Evolutionary conservation across 75 land plant species (phyloP).

Genomic region (Cupressus sempervirens): DNA sequence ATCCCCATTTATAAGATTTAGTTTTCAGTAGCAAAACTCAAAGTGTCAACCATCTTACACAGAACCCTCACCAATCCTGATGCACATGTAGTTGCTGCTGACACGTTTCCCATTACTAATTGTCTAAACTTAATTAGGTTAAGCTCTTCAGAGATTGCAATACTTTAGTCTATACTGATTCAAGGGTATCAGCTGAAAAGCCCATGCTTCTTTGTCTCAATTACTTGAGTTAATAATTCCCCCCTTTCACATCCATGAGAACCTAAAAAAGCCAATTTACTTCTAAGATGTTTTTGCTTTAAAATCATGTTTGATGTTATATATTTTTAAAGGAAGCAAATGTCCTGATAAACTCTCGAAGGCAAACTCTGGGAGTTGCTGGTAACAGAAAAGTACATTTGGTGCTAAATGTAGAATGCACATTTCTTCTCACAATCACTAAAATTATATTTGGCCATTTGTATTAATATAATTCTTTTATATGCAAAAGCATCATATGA

Average conservation of each 20-base stretch:
- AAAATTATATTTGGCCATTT: neutral
- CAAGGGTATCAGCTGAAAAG: neutral
- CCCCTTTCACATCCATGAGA: neutral
- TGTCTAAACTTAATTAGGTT: neutral
- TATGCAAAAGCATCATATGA: too few species aligned
- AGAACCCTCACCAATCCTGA: neutral
- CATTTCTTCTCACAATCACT: neutral
- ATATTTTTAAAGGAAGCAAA: neutral
- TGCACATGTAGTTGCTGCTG: too few species aligned
- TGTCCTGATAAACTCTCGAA: neutral
- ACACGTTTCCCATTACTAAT: neutral
- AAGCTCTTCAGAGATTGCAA: neutral
- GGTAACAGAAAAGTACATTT: neutral
- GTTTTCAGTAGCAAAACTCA: neutral
- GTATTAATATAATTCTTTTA: neutral
- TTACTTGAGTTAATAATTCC: neutral
- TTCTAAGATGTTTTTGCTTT: neutral
- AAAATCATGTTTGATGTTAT: neutral
- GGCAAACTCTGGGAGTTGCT: neutral
- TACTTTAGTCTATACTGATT: neutral
- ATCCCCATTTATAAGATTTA: too few species aligned
- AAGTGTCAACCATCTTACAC: neutral
- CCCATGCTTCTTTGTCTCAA: neutral
- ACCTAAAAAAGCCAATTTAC: neutral
- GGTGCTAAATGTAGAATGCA: neutral